Evolutionary conservation across 106 monocot species (phyloP), one percentile per base, ranked within the genome.

Genomic region (Allium fistulosum): DNA sequence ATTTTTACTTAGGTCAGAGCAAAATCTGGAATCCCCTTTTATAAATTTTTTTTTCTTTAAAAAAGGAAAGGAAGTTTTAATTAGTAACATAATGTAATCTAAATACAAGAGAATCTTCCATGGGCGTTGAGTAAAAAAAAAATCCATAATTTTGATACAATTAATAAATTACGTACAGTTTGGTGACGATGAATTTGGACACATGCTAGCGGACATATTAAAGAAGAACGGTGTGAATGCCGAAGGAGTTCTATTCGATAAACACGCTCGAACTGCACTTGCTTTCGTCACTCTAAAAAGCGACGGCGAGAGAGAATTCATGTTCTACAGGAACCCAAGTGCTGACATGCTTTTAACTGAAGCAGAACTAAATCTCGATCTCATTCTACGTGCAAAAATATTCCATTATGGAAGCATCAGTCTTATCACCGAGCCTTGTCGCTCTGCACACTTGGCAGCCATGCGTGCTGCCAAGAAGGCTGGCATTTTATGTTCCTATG

Each of bases 381-480:
- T 86, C 13, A 86, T 86, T 26, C 63, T 67, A 2, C 62, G 79
- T 14, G 78, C 82, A 12, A 74, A 69, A 58, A 82, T 86, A 62
- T 86, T 86, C 77, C 86, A 86, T 51, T 86, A 86, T 69, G 68
- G 68, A 26, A 82, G 82, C 47, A 86, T 86, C 62, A 77, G 77
- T 50, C 76, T 86, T 58, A 86, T 86, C 66, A 62, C 86, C 9
- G 86, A 86, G 77, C 86, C 86, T 0, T 80, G 79, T 51, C 76
- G 86, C 0, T 80, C 86, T 4, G 82, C 82, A 6, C 82, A 86
- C 76, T 28, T 82, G 14, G 86, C 86, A 9, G 86, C 86, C 47
- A 86, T 86, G 86, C 61, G 65, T n/a, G 86, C 79, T 7, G 86
- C 86, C 7, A 86, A 82, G 48, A 57, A 61, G 7, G 86, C 86